Evolutionary conservation across 108 stramenopile species (phyloP).

Genomic region (Chaetoceros muelleri): DNA sequence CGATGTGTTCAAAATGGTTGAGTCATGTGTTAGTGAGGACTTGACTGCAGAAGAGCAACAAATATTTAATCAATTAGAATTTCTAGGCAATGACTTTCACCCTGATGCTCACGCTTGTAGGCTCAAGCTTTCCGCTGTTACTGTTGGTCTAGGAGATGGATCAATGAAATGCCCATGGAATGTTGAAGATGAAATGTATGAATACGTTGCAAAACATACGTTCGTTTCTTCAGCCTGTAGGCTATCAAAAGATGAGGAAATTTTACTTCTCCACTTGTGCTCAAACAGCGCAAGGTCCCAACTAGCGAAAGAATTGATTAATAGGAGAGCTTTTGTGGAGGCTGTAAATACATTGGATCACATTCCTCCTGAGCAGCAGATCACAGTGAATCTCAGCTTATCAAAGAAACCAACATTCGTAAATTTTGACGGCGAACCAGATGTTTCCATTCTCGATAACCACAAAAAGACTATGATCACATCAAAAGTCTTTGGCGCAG

Average conservation of each 20-base stretch:
- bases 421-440: slow-evolving; percentile 77
- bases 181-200: slow-evolving; percentile 78
- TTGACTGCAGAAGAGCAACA: slow-evolving; percentile 88
- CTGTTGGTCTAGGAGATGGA: slow-evolving; percentile 78
- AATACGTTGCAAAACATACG: slow-evolving; percentile 79
- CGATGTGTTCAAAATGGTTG: slow-evolving; percentile 92
- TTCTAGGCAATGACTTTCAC: slow-evolving; percentile 87
- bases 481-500: slow-evolving; percentile 83
- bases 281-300: slow-evolving; percentile 51
- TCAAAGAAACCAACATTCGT: slow-evolving; percentile 70
- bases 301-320: slow-evolving; percentile 56
- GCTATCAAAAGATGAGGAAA: slow-evolving; percentile 82
- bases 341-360: slow-evolving; percentile 74
- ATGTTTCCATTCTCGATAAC: slow-evolving; percentile 73
- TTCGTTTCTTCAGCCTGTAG: slow-evolving; percentile 86
- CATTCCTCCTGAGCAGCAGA: slow-evolving; percentile 63
- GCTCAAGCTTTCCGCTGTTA: slow-evolving; percentile 84
- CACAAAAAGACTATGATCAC: slow-evolving; percentile 79
- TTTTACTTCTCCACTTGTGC: slow-evolving; percentile 79
- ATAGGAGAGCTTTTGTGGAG: slow-evolving; percentile 75
- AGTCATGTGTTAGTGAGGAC: slow-evolving; percentile 94
- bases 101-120: slow-evolving; percentile 95
- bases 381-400: slow-evolving; percentile 65
- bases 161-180: slow-evolving; percentile 90
- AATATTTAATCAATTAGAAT: slow-evolving; percentile 88